These are phyloP conservation scores for Ustilago curta DNA, from an alignment of 1,284 basidiomycete species.

Conservation along the genomic window DNA sequence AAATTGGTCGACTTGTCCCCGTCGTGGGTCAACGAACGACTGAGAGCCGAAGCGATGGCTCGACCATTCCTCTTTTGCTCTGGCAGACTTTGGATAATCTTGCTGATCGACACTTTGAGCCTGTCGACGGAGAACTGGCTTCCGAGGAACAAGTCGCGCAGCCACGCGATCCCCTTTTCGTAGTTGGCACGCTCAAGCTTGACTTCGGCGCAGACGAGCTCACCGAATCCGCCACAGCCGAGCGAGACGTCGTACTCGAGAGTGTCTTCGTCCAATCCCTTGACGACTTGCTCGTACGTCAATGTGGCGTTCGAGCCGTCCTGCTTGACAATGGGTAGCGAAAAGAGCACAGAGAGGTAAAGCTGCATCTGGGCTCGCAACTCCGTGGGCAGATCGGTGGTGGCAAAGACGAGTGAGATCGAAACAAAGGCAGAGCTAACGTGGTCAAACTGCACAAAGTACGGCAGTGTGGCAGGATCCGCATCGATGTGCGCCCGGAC, in stretches of 20 bases:
- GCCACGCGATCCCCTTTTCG: constrained; percentile 84
- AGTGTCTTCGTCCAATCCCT: constrained; percentile 89
- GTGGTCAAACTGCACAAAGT: constrained; percentile 86
- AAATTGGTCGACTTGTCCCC: constrained; percentile 79
- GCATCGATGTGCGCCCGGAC: constrained; percentile 78
- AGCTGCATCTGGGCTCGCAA: constrained; percentile 77
- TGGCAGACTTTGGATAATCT: constrained; percentile 91
- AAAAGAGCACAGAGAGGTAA: constrained; percentile 90
- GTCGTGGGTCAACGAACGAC: constrained; percentile 78
- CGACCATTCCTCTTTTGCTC: constrained; percentile 90
- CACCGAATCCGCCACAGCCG: constrained; percentile 78
- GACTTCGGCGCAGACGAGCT: constrained; percentile 79
- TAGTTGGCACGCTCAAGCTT: constrained; percentile 84
- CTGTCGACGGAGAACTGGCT: constrained; percentile 85
- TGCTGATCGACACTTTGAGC: constrained; percentile 87
- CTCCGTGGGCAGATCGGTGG: constrained; percentile 59
- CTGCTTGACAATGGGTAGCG: constrained; percentile 81
- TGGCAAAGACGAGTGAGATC: constrained; percentile 79
- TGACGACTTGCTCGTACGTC: constrained; percentile 88
- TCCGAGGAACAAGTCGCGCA: constrained; percentile 87
- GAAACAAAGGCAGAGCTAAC: constrained; percentile 84
- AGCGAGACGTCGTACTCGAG: constrained; percentile 84
- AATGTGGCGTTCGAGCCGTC: constrained; percentile 76
- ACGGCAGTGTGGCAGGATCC: constrained; percentile 80
- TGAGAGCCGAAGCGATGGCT: constrained; percentile 81